phyloP scores from a whole-genome alignment of 345 rosid genomes.

The Boechera divaricarpa region DNA sequence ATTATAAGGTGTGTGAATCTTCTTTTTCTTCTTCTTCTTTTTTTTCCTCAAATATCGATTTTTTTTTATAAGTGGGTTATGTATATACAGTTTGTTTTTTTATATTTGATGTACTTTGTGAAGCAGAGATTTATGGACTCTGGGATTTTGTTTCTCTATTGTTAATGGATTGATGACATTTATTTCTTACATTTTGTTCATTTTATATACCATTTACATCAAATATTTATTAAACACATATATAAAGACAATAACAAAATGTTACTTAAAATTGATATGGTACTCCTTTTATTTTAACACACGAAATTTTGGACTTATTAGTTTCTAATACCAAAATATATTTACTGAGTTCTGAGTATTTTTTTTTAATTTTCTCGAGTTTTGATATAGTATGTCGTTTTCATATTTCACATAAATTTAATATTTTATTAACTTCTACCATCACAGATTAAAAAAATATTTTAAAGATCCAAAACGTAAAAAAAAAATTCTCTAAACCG shows the following conservation, averaged over 20 bases:
- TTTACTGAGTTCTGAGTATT: background rate
- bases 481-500: background rate
- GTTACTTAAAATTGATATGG: background rate
- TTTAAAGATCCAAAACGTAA: background rate
- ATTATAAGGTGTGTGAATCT: slow-evolving; percentile 42
- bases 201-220: background rate
- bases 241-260: background rate
- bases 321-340: background rate
- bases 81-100: slow-evolving; percentile 35
- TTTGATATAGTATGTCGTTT: too few species aligned
- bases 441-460: too few species aligned
- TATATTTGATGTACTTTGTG: slow-evolving; percentile 30
- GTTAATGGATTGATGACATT: slow-evolving; percentile 26
- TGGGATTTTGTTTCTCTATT: slow-evolving; percentile 32
- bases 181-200: slow-evolving; percentile 28
- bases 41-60: background rate
- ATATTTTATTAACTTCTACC: background rate
- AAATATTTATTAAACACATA: background rate
- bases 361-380: background rate
- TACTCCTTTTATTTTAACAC: background rate
- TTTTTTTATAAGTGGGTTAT: slow-evolving; percentile 4
- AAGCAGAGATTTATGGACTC: slow-evolving; percentile 38
- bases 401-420: too few species aligned
- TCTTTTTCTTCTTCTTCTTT: slow-evolving; percentile 8
- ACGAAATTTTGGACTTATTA: background rate